Evolutionary conservation across 768 basidiomycete genomes (phyloP), one percentile per base, ranked within the genome.

Genomic region (Termitomyces sp.): DNA sequence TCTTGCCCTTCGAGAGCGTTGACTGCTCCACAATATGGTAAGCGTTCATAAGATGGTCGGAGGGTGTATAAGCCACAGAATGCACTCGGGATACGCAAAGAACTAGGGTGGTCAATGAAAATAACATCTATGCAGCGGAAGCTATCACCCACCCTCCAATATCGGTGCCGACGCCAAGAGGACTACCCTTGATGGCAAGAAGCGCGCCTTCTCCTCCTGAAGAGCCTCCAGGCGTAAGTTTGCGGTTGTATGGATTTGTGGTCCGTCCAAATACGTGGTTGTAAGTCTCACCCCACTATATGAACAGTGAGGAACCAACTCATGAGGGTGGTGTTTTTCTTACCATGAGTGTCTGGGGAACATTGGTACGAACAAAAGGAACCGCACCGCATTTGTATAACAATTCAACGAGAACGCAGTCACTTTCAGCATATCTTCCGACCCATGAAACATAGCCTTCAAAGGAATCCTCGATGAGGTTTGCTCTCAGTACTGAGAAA

Each of bases 201-300:
- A 88, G 70, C 0, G 86, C 84, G 9, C 81, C 82, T 69, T 88
- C 87, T 1, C 87, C 87, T 1, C 86, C 87, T 2, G 80, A 82
- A 0, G 83, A 85, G 2, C 86, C 87, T 1, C 87, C 87, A 2
- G 76, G 70, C 1, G 82, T 85, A 33, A 85, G 70, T 0, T 69
- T 67, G 3, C 77, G 72, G 60, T 85, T 86, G 59, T 76, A 78
- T 0, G 86, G 86, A 60, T 88, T 86, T 29, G 72, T 59, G 5
- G 86, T 86, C 2, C 82, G 75, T 3, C 85, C 86, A 59, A 79
- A 88, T 3, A 86, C 74, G 59, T 82, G 71, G 64, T 87, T 88
- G 63, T 75, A 72, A 0, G 83, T 82, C 64, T 89, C 87, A 0
- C 80, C 77, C 74, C 73, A 75, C 73, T 75, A 49, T 15, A 32